Base-by-base conservation (phyloP, 1,284 basidiomycete species). In the Sutorius eximius region DNA sequence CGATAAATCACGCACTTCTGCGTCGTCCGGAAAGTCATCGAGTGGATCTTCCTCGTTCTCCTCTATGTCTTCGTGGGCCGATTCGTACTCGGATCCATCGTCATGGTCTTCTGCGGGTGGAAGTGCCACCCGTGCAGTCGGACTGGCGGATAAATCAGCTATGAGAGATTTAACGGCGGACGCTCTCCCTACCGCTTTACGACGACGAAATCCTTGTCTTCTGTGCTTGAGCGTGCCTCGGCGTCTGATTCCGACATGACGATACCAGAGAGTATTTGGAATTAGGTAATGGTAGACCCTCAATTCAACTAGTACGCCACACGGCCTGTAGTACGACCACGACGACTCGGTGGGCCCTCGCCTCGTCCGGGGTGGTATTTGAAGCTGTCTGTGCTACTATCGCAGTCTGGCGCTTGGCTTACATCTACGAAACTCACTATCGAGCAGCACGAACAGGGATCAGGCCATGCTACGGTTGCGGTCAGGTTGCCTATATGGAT, bases 1-100 rank as follows among this genome's bases (percentile, higher is more conserved):
- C 6, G 18, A 43, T 34, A 29, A 34, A 45, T 32, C 33, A 64
- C 74, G 60, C 63, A 90, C 91, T 68, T 92, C 85, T 2, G 89
- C 81, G n/a, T 84, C 78, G 54, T 84, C 82, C 13, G 82, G 82
- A 57, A 81, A 81, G 55, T 81, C 81, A 45, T 71, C 75, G 30
- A 85, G 66, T 27, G 79, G 78, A 60, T 85, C 81, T 2, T 71
- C 77, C 51, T 81, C 75, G 33, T 78, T 73, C 49, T 71, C 75
- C 43, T 75, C 74, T 18, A 75, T 75, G 36, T 77, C 79, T 32
- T 80, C 82, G 10, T 77, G 71, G 18, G 79, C 72, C 11, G 66
- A 70, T 47, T 71, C 72, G 40, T 76, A 76, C 49, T 77, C 82
- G 34, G 61, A 62, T 27, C 62, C 66, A 32, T 63, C 66, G 43